Evolutionary conservation across 2,329 filamentous ascomycete genomes (phyloP), one percentile per base, ranked within the genome.

Genomic region (Helotiales sp.): DNA sequence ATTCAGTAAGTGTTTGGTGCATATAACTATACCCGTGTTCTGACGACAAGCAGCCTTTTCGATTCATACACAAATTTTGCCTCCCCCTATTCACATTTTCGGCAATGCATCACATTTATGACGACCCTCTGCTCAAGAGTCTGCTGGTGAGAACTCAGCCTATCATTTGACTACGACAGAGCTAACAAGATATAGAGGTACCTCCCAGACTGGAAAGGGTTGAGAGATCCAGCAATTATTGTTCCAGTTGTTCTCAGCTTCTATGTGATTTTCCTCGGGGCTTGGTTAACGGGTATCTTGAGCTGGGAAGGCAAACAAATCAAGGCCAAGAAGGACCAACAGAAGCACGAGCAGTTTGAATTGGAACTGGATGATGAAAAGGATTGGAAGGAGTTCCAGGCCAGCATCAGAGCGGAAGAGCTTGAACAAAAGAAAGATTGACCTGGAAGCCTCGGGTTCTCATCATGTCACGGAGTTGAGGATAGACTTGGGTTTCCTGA

Each of bases 181-280:
- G 34, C 34, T 57, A 34, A 53, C 7, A 30, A 5, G 1, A 6
- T 22, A 17, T 19, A 61, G 59, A 24, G 49, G 24, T 51, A 33
- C 22, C 17, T 61, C 10, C 54, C 56, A 8, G 17, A n/a, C n/a
- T n/a, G n/a, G n/a, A n/a, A 10, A 3, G 52, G 53, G 31, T 38
- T 63, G 19, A 38, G 59, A 50, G 34, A 63, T 29, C 57, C 51
- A 0, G 33, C 59, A 3, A 42, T 63, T 17, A 54, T 47, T 46
- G 33, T 63, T 15, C 54, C 61, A 3, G 15, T 61, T 24, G 44
- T 61, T 15, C 56, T 59, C 27, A 54, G 46, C 2, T 50, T 61
- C 36, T 63, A 63, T 30, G 58, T 63, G 6, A 49, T 58, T 4
- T 24, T 61, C 29, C 54, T 63, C 3, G 61, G 59, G 6, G 38